Evolutionary conservation across 2,329 filamentous ascomycete genomes (phyloP), one percentile per base, ranked within the genome.

Genomic region (Graphiopsis chlorocephala): DNA sequence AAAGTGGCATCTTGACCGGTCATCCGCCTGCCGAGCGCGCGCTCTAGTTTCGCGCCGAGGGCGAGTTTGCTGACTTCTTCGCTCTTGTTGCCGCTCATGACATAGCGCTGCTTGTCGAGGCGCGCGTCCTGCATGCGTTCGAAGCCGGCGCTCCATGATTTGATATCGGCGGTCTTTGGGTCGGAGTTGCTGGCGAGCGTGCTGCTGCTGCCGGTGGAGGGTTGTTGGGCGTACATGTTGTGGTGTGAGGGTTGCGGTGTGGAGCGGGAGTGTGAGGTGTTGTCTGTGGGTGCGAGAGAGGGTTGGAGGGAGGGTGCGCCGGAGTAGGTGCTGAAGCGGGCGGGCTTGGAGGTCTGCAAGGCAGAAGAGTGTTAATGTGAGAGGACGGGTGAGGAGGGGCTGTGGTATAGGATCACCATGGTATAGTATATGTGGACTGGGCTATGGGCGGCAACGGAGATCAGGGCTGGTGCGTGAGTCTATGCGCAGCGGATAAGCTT

Each of bases 41-140:
- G 88, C 77, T 97, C 93, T 47, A 97, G 86, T 81, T 97, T 97
- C 66, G 93, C 93, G 56, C 93, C 91, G 61, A 97, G 85, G 42
- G 93, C 93, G 65, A 96, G 85, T 81, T 96, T 96, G 81, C 88
- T 89, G 78, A 96, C 83, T 76, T 90, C 89, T 73, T 92, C 90
- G 23, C 85, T 87, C 84, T 96, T 96, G 78, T 94, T 88, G 68
- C 90, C 86, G 75, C 84, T 90, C 68, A 93, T 86, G 64, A 87
- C 83, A 74, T 93, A 93, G 71, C 93, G 90, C 81, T 97, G 93
- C 72, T 90, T 86, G 71, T 87, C 82, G 29, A 97, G 87, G 57
- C 90, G 90, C 79, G 92, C 92, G 83, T 96, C 95, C 78, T 96
- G 91, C 80, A 97, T 90, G 74, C 93, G 91, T 73, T 92, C 89